Evolutionary conservation across 768 basidiomycete genomes (phyloP).

Genomic region (Rhodocollybia butyracea): DNA sequence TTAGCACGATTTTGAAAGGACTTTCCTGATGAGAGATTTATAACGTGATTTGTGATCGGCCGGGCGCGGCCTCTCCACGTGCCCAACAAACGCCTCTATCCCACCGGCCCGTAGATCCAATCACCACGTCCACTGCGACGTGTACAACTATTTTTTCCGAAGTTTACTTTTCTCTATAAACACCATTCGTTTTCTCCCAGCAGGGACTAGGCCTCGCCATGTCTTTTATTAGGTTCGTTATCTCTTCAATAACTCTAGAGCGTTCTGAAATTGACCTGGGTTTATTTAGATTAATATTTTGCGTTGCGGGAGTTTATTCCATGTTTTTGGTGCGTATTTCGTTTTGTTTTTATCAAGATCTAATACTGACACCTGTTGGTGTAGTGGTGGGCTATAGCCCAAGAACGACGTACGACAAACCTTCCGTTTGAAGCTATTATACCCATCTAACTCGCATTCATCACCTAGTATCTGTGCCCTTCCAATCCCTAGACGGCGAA

Average conservation of each 20-base stretch:
- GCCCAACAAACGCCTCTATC: too few relatives aligned
- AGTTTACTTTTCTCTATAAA: not conserved
- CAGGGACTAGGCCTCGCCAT: conserved; percentile 6
- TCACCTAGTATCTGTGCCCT: conserved; percentile 74
- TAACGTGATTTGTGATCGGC: too few relatives aligned
- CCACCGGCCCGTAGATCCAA: not conserved
- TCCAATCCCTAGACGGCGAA: conserved; percentile 62
- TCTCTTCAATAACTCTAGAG: not conserved
- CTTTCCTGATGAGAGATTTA: too few relatives aligned
- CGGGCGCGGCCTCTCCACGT: too few relatives aligned
- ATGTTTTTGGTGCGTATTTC: conserved; percentile 74
- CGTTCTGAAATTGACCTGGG: conserved; percentile 2
- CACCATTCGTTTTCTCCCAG: not conserved
- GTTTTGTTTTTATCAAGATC: not conserved
- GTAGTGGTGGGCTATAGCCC: conserved; percentile 88
- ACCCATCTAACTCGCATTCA: not conserved
- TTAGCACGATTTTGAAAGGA: too few relatives aligned
- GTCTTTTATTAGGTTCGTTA: conserved; percentile 18
- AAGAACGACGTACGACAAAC: conserved; percentile 75
- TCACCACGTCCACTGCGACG: not conserved
- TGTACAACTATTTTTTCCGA: not conserved
- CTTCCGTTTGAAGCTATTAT: not conserved
- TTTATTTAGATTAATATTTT: conserved; percentile 57
- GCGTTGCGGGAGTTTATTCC: conserved; percentile 85
- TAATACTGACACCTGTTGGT: conserved; percentile 8